A percentile compares a stretch with the other conserved stretches of the same genome.
phyloP scores from a whole-genome alignment of 2,329 filamentous ascomycete genomes.

The Helminthosporium solani region DNA sequence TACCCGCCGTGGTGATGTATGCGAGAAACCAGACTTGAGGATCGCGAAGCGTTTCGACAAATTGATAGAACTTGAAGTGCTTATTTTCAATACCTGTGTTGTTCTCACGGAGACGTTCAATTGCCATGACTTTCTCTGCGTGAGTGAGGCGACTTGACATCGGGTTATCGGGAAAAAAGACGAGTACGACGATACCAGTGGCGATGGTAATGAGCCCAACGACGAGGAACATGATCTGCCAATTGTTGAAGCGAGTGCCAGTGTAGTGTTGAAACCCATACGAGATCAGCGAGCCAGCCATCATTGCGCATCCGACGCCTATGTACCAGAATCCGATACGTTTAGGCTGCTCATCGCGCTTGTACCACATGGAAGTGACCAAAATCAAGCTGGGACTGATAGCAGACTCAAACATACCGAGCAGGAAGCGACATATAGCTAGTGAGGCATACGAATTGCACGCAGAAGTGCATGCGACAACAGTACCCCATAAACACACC shows the following conservation, averaged over 20 bases:
- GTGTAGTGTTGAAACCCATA: constrained; percentile 28
- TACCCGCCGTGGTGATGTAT: constrained; percentile 16
- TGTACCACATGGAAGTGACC: constrained; percentile 45
- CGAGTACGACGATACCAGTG: constrained; percentile 24
- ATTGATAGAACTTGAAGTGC: constrained; percentile 46
- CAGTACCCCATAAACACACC: constrained; percentile 18
- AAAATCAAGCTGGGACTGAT: constrained; percentile 57
- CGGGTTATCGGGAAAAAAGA: constrained; percentile 44
- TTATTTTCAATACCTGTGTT: constrained; percentile 53
- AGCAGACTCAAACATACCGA: constrained; percentile 58
- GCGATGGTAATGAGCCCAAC: constrained; percentile 18
- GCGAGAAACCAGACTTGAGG: constrained; percentile 42
- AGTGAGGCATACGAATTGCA: constrained; percentile 44
- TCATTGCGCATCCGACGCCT: constrained; percentile 33
- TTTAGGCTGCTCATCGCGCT: constrained; percentile 34
- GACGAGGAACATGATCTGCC: constrained; percentile 28
- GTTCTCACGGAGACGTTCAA: constrained; percentile 44
- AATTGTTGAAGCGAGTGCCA: constrained; percentile 14
- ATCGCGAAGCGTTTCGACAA: constrained; percentile 46
- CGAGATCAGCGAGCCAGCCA: constrained; percentile 17
- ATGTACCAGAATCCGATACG: constrained; percentile 32
- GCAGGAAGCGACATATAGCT: constrained; percentile 54
- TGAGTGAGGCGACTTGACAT: constrained; percentile 38
- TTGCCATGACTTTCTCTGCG: constrained; percentile 35
- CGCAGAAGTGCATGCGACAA: constrained; percentile 15